Evolutionary conservation across 2,329 filamentous ascomycete species (phyloP), one percentile per base, ranked within the genome.

Genomic region (Leptographium lundbergii): DNA sequence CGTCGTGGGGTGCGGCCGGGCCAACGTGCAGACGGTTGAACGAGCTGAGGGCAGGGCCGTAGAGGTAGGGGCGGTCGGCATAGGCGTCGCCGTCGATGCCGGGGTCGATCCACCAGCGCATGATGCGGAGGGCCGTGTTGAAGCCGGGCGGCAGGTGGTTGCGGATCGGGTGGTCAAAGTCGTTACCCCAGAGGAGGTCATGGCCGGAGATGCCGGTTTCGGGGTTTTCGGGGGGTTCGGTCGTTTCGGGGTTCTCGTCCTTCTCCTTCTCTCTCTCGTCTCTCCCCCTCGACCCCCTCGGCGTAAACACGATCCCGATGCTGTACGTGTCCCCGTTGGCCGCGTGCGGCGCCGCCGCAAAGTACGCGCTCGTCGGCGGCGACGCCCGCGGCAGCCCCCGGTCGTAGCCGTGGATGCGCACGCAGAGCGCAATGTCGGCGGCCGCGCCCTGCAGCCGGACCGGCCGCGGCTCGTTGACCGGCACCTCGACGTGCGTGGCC

Each of bases 91-190:
- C 91, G 10, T 96, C 90, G 0, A 99, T 74, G 0, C 91, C 89
- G 0, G 92, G 92, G 68, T 99, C 92, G 55, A 97, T 87, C 75
- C 85, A 88, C 87, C 89, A 95, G 66, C 88, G 89, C 32, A 95
- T 89, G 51, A 96, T 86, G 57, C 84, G 85, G 72, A 96, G 84
- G 0, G 91, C 91, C 11, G 89, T 86, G 68, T 83, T 84, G 72
- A 96, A 95, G 0, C 92, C 91, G 0, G 89, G 89, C 0, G 94
- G 92, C 2, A 99, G 77, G 19, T 85, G 82, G 69, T 96, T 87
- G 34, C 90, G 82, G 65, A 99, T 94, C 0, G 94, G 89, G 56
- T 88, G 82, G 68, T 96, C 91, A 69, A 97, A 96, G 75, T 96
- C 91, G 70, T 97, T 97, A 50, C 92, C 94, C 66, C 96, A 96